A percentile compares a stretch with the other conserved stretches of the same genome.
These are phyloP conservation scores for Neurospora cerealis DNA, from an alignment of 495 filamentous ascomycete genomes.

Conservation along the genomic window DNA sequence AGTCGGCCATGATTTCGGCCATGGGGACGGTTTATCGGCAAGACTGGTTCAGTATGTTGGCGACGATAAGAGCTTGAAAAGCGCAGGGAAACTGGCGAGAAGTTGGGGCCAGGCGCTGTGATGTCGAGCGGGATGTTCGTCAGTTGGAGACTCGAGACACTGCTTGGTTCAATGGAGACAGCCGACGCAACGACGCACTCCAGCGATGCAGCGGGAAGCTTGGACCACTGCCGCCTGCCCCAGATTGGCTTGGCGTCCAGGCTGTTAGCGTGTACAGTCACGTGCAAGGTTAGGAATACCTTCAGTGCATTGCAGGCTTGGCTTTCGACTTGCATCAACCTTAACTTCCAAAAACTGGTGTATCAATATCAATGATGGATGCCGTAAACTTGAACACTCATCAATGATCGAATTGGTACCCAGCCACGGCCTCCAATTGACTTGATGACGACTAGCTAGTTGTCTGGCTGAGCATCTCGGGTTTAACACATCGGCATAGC, in stretches of 20 bases:
- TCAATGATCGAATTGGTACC: not conserved
- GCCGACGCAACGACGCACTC: not conserved
- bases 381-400: not conserved
- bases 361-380: not conserved
- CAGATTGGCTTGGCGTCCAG: not conserved
- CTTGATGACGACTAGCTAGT: not conserved
- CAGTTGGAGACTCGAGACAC: not conserved
- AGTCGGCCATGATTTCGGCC: slow-evolving; percentile 50
- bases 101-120: not conserved
- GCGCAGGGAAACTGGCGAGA: not conserved
- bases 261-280: not conserved
- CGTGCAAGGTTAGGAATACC: not conserved
- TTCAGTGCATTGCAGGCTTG: not conserved
- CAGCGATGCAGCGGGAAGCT: not conserved
- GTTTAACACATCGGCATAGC: not conserved
- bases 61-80: not conserved
- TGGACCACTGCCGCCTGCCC: not conserved
- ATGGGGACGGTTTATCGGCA: not conserved
- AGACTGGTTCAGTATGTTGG: not conserved
- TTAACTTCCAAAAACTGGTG: not conserved
- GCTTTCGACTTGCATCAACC: not conserved
- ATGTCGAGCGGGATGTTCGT: not conserved
- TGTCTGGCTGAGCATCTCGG: not conserved
- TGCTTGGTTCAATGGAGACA: not conserved
- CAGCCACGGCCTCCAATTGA: not conserved